phyloP scores from a whole-genome alignment of 768 basidiomycete genomes.

The Lactifluus rugatus region DNA sequence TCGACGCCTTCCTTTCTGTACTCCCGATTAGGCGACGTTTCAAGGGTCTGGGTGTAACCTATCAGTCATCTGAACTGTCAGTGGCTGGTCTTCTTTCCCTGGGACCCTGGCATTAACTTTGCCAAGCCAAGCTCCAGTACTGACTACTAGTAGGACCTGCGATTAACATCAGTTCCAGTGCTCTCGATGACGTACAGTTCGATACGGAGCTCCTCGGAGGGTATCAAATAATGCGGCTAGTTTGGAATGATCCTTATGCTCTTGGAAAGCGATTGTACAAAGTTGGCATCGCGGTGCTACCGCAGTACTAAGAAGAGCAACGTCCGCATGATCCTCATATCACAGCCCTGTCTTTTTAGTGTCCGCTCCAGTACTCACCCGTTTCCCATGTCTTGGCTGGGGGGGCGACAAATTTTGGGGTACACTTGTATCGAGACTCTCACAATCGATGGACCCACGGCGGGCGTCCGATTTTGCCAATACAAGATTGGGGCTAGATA shows the following conservation, averaged over 20 bases:
- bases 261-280: background rate
- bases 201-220: background rate
- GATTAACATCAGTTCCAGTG: background rate
- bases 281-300: background rate
- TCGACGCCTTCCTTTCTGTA: background rate
- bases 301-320: background rate
- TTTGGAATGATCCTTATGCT: background rate
- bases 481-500: background rate
- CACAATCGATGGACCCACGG: background rate
- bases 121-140: background rate
- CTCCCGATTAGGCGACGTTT: background rate
- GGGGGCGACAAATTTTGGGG: no score
- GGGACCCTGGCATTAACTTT: background rate
- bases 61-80: background rate
- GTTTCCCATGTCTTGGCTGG: no score
- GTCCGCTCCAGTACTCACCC: no score
- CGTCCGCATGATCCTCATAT: background rate
- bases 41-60: background rate
- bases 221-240: background rate
- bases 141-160: background rate
- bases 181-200: background rate
- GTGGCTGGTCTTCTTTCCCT: background rate
- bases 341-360: background rate
- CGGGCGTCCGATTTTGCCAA: background rate
- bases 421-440: background rate